These are phyloP conservation scores for Gymnopilus dilepis DNA, from an alignment of 768 basidiomycete genomes.

Conservation along the genomic window DNA sequence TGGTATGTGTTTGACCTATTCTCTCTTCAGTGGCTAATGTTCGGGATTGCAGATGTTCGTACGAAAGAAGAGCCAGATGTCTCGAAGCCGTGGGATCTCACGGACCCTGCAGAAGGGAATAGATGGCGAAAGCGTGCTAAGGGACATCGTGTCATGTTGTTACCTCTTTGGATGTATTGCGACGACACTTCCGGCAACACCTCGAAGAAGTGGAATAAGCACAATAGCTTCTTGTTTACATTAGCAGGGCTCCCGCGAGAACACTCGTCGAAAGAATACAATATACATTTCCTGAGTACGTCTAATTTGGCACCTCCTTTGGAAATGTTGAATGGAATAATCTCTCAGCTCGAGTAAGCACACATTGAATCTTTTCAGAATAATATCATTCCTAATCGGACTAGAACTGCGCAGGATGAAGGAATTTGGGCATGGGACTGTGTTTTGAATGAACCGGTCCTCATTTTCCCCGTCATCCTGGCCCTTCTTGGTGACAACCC, in stretches of 20 bases:
- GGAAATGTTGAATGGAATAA: constrained; percentile 40
- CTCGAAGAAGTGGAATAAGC: constrained; percentile 49
- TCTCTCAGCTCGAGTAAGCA: constrained; percentile 21
- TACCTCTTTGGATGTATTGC: constrained; percentile 43
- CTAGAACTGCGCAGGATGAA: constrained; percentile 17
- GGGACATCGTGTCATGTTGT: constrained; percentile 26
- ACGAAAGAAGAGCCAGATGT: too few relatives aligned
- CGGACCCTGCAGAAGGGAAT: too few relatives aligned
- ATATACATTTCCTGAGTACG: constrained; percentile 41
- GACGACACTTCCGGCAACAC: constrained; percentile 46
- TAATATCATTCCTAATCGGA: not conserved
- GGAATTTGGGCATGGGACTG: constrained; percentile 47
- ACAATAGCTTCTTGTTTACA: constrained; percentile 39
- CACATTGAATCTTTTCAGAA: too few relatives aligned
- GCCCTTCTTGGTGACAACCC: constrained; percentile 48
- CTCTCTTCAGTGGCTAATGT: too few relatives aligned
- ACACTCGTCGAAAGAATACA: constrained; percentile 34
- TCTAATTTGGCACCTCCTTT: constrained; percentile 42
- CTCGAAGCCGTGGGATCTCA: too few relatives aligned
- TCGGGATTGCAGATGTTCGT: too few relatives aligned
- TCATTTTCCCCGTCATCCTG: constrained; percentile 34
- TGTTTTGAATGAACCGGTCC: constrained; percentile 27
- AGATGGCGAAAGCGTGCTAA: not conserved
- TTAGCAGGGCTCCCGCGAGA: constrained; percentile 28
- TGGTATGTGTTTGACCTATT: too few relatives aligned